Evolutionary conservation across 768 basidiomycete genomes (phyloP), one percentile per base, ranked within the genome.

Genomic region (Tephrocybe sp.): DNA sequence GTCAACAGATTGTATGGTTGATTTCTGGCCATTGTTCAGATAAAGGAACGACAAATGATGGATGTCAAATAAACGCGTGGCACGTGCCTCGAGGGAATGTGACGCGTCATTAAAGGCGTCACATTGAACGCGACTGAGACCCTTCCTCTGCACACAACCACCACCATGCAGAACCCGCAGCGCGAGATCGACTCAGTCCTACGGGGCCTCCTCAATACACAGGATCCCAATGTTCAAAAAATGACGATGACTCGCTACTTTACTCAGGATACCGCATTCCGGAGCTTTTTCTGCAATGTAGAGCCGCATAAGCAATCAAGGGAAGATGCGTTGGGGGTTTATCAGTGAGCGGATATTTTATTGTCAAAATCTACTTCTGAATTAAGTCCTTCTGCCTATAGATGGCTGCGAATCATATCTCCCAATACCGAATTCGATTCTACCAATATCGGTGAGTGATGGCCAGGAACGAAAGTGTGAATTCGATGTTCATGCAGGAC

Each of bases 401-500:
- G 81, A 58, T 86, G 83, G 82, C 83, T 84, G 62, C 79, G 84
- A 44, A 69, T 86, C 31, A 63, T 84, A 61, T 84, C 82, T 11
- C 85, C 84, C 0, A 56, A 63, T 19, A 70, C 78, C 19, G 63
- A 74, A 8, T 56, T 78, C 32, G 53, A 68, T 1, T 68, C 82
- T 2, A 61, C 67, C 7, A 71, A 62, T 48, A 69, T 80, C 49
- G 71, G 80, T 79, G 48, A 66, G 77, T 43, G 20, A 50, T 12
- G 48, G n/a, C n/a, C n/a, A 14, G 23, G 20, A 17, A 48, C 7
- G n/a, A 16, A 0, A 26, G 11, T 20, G 13, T 19, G 30, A 39
- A 16, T 11, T 44, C 17, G 23, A 16, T 14, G 35, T 45, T 41
- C 45, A 23, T 23, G 13, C 4, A 3, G 2, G 14, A 6, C 2